Evolutionary conservation across 371 early-diverging fungal genomes (phyloP).

Genomic region (Mucor indicus): DNA sequence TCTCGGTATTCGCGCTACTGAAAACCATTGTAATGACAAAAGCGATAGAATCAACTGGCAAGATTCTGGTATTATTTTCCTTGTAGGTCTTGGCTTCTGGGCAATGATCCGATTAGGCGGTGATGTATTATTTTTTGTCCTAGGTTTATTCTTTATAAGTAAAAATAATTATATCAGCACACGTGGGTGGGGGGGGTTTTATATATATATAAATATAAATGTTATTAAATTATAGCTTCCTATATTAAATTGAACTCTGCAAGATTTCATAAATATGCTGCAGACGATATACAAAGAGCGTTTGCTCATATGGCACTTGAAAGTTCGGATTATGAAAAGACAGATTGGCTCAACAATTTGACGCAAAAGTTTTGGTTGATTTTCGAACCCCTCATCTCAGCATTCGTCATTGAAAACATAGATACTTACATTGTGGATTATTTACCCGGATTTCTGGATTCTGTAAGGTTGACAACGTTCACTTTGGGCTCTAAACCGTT

Average conservation of each 20-base stretch:
- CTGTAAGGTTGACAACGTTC: slow-evolving; percentile 88
- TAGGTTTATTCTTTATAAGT: slow-evolving; percentile 46
- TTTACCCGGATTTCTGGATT: slow-evolving; percentile 87
- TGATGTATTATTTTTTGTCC: slow-evolving; percentile 40
- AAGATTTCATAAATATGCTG: no score
- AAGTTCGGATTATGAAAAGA: slow-evolving; percentile 67
- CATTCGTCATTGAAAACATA: slow-evolving; percentile 68
- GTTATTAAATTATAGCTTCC: no score
- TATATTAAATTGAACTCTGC: no score
- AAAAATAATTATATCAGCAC: no score
- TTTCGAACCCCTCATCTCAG: slow-evolving; percentile 89
- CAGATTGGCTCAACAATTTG: slow-evolving; percentile 97
- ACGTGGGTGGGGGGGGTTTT: no score
- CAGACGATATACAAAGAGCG: no score
- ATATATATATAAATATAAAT: background rate
- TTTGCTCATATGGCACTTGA: slow-evolving; percentile 46
- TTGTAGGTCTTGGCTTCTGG: slow-evolving; percentile 32
- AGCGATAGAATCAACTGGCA: slow-evolving; percentile 21
- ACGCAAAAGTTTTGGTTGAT: slow-evolving; percentile 85
- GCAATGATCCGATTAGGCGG: no score
- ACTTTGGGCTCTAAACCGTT: slow-evolving; percentile 98
- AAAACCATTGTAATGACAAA: slow-evolving; percentile 3
- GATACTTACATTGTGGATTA: slow-evolving; percentile 74
- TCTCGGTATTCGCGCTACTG: slow-evolving; percentile 8
- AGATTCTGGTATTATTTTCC: slow-evolving; percentile 30